Base-by-base conservation (phyloP, 225 moss, liverwort and hornwort genomes). In the Climacium dendroides region DNA sequence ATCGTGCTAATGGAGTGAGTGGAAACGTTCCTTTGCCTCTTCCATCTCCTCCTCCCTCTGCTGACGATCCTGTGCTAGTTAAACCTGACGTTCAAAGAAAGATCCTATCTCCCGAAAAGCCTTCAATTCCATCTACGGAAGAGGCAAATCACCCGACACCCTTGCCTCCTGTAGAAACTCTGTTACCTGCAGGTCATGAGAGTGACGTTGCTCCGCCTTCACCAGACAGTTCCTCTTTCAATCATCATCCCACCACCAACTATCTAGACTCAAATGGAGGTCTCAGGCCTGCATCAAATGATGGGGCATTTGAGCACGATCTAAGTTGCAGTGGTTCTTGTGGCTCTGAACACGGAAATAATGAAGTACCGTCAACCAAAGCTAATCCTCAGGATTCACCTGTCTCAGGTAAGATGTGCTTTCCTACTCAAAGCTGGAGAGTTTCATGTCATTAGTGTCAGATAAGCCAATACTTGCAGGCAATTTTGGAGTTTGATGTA, bases 1-100 rank as follows among this genome's bases (percentile, higher is more conserved):
- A 88, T 89, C 93, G 93, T 89, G 83, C 87, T 61, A 92, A 86
- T 85, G 92, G 90, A 90, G 89, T 87, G 64, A 85, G 57, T 85
- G 86, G 81, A 82, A 89, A 91, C 83, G 87, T 92, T 80, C 94
- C 92, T 28, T 82, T 92, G 90, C 94, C 94, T 78, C 92, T 94
- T 89, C 94, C 92, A 84, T 94, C 92, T 87, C 94, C 94, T 52
- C 94, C 94, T 78, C 90, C 88, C 35, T 43, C 88, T 87, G 87
- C 77, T 83, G 87, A 83, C 60, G 90, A 91, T 43, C 59, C 84
- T 62, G 63, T 85, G 34, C 24, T 57, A 66, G 53, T 48, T n/a
- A 92, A 90, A 78, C 74, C 87, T 47, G 89, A 91, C 35, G 57
- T 77, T 79, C 86, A 87, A 54, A 86, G 50, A 57, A 90, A 88